phyloP scores from a whole-genome alignment of 78 protist genomes.

The Fonticula alba region DNA sequence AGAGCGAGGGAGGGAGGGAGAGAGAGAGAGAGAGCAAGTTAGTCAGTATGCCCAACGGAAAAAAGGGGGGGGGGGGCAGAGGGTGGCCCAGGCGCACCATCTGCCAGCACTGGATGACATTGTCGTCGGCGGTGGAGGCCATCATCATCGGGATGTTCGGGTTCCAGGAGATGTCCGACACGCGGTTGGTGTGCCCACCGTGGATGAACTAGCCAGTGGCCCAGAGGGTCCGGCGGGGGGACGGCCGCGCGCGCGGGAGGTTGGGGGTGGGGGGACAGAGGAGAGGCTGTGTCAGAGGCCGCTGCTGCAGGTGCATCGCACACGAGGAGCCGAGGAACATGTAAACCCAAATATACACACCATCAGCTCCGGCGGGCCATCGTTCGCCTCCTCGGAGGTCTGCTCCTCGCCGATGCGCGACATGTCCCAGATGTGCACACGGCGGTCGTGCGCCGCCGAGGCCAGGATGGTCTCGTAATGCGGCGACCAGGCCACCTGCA shows the following conservation, averaged over 20 bases:
- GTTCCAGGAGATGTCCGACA: conserved; percentile 78
- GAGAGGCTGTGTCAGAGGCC: too few relatives aligned
- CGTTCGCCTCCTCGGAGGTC: conserved; percentile 71
- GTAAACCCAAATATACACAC: too few relatives aligned
- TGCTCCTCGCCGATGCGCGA: conserved; percentile 72
- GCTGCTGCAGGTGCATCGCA: too few relatives aligned
- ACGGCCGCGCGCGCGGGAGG: too few relatives aligned
- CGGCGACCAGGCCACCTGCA: conserved; percentile 58
- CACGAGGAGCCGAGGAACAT: too few relatives aligned
- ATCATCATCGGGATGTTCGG: conserved; percentile 68
- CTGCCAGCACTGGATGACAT: conserved; percentile 83
- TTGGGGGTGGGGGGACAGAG: too few relatives aligned
- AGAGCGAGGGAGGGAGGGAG: too few relatives aligned
- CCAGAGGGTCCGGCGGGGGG: too few relatives aligned
- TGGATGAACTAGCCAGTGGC: conserved; percentile 60
- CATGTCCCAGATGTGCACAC: conserved; percentile 78
- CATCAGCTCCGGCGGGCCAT: conserved; percentile 86
- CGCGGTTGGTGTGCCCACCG: conserved; percentile 82
- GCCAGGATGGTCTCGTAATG: conserved; percentile 64
- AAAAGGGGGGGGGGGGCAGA: not conserved
- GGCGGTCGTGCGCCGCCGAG: conserved; percentile 53
- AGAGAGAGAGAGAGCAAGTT: too few relatives aligned
- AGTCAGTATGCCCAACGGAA: too few relatives aligned
- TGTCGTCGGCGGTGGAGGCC: conserved; percentile 77
- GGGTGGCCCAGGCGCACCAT: conserved; percentile 31